Evolutionary conservation across 1,139 yeast genomes (phyloP).

Genomic region (Suhomyces wounanorum): DNA sequence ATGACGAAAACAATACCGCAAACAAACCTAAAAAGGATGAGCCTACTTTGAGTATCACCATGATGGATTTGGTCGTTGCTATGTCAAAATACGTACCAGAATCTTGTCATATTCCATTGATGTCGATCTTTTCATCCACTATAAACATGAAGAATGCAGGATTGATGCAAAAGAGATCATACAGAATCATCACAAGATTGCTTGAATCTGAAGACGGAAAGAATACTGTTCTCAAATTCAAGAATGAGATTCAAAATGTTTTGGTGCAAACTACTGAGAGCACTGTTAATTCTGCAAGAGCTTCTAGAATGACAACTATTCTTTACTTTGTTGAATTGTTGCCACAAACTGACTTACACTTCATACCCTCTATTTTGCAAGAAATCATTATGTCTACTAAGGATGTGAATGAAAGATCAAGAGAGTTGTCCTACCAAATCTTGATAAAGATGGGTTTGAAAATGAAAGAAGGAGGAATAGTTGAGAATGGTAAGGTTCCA

Average conservation of each 20-base stretch:
- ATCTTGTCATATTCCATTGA: slow-evolving; percentile 68
- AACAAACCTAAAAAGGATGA: slow-evolving; percentile 27
- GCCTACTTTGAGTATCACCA: slow-evolving; percentile 69
- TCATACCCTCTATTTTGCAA: slow-evolving; percentile 79
- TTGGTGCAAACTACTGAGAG: slow-evolving; percentile 58
- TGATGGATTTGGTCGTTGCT: slow-evolving; percentile 88
- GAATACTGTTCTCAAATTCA: slow-evolving; percentile 49
- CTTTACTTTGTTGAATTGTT: slow-evolving; percentile 58
- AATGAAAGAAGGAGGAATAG: slow-evolving; percentile 71
- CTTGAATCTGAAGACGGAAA: slow-evolving; percentile 70
- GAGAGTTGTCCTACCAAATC: slow-evolving; percentile 77
- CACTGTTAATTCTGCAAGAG: slow-evolving; percentile 75
- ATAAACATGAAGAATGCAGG: slow-evolving; percentile 57
- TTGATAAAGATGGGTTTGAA: slow-evolving; percentile 79
- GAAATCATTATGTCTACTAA: slow-evolving; percentile 92
- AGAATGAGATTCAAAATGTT: slow-evolving; percentile 60
- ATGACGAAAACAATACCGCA: slow-evolving; percentile 48
- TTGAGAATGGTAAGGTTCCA: slow-evolving; percentile 66
- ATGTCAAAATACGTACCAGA: slow-evolving; percentile 82
- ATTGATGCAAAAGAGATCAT: slow-evolving; percentile 84
- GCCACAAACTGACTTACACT: slow-evolving; percentile 64
- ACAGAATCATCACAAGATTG: slow-evolving; percentile 72
- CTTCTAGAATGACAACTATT: slow-evolving; percentile 76
- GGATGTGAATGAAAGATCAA: slow-evolving; percentile 88
- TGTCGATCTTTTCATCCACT: slow-evolving; percentile 74